phyloP scores from a whole-genome alignment of 2,329 filamentous ascomycete species.

The Cercospora janseana region DNA sequence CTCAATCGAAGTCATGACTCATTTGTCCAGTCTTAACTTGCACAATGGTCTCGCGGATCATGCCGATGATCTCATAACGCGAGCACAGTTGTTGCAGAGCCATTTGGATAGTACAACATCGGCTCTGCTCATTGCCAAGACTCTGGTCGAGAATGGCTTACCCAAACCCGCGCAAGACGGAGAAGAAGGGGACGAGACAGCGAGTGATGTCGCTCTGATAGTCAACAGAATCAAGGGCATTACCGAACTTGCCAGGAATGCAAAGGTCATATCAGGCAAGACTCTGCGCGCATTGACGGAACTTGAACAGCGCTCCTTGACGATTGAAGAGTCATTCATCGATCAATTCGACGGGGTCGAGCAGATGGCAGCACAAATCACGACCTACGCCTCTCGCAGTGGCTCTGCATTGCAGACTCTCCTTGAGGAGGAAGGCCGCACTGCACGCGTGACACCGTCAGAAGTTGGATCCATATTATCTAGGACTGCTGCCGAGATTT shows the following conservation, averaged over 20 bases:
- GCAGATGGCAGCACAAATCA: conserved; percentile 61
- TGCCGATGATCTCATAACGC: conserved; percentile 77
- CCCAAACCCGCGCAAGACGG: conserved; percentile 44
- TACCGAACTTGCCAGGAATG: conserved; percentile 72
- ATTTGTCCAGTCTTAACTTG: conserved; percentile 79
- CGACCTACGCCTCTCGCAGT: conserved; percentile 63
- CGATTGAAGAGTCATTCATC: conserved; percentile 65
- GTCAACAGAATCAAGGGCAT: conserved; percentile 68
- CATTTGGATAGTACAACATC: conserved; percentile 75
- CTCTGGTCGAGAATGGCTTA: conserved; percentile 66
- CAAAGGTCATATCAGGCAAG: conserved; percentile 81
- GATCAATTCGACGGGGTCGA: conserved; percentile 71
- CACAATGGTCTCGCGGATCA: conserved; percentile 67
- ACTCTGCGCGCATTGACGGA: conserved; percentile 74
- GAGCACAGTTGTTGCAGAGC: conserved; percentile 71
- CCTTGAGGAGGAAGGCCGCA: conserved; percentile 69
- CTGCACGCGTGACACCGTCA: conserved; percentile 62
- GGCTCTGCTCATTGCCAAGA: conserved; percentile 61
- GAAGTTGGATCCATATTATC: conserved; percentile 67
- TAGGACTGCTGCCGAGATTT: conserved; percentile 53
- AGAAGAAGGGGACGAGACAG: conserved; percentile 63
- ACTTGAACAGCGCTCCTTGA: conserved; percentile 70
- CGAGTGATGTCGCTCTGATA: conserved; percentile 56
- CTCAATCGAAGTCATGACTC: conserved; percentile 81
- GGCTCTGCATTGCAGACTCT: conserved; percentile 65